Base-by-base conservation (phyloP, 768 basidiomycete genomes). In the Leccinum ochraceum region DNA sequence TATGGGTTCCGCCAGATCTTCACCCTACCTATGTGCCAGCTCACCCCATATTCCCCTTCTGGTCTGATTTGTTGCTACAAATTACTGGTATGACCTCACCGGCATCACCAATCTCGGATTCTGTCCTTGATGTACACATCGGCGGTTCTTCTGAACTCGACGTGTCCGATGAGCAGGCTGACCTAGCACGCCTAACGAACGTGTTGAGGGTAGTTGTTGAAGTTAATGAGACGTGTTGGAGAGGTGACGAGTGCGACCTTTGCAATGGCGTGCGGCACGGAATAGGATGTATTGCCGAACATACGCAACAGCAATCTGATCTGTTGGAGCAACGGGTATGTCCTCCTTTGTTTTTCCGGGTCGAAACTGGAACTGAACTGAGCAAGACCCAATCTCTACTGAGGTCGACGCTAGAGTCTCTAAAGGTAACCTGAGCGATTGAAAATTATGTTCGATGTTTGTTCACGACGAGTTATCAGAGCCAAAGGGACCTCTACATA, bases 401-500 rank as follows among this genome's bases (percentile, higher is more conserved):
- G 53, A 83, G 87, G 62, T 86, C 83, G 7, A 91, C 89, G 1
- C 75, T 94, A 28, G 92, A 94, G 70, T 80, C 85, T 26, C 71
- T 94, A 63, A 94, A 93, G 83, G 91, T 90, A 60, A 66, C 69
- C 20, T 3, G 20, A 50, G 2, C 4, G 16, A 37, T 54, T 53
- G 4, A 17, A 32, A 2, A 44, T 60, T 58, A 53, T 53, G 20
- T 44, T 60, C 65, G 63, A 55, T 37, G 24, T 54, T 55, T 46
- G 49, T 58, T 63, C 8, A 71, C 44, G 20, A 24, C 30, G 24
- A 58, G 3, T 61, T 48, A 37, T 49, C 76, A 94, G 86, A 76
- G 76, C 51, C 87, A 97, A 75, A 86, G 92, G 30, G 92, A 95
- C 71, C 79, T 98, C 8, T 95, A 94, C 71, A 78, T 94, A 54